A percentile compares a stretch with the other conserved stretches of the same genome.
Evolutionary conservation across 192 early-diverging fungal genomes (phyloP).

Genomic region (Rhizophagus clarus): DNA sequence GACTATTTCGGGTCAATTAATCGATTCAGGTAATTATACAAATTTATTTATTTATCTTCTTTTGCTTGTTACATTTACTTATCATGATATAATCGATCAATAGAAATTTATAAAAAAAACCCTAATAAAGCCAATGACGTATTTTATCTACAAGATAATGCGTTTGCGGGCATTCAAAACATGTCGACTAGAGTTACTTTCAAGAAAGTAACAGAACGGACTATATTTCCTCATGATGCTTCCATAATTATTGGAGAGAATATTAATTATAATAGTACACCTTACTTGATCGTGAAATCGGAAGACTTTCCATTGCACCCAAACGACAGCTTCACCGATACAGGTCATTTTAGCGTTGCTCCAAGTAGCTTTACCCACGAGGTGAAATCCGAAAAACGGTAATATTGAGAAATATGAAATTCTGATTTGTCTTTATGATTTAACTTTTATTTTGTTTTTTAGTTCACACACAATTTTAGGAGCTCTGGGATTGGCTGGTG

Average conservation of each 20-base stretch:
- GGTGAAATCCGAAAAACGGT: too few relatives aligned
- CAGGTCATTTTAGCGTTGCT: too few relatives aligned
- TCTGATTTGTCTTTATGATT: too few relatives aligned
- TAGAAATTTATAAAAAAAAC: too few relatives aligned
- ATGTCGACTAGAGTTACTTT: not conserved
- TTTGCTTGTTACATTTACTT: too few relatives aligned
- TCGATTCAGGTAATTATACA: not conserved
- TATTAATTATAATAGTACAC: not conserved
- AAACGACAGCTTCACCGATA: not conserved
- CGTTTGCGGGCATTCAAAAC: constrained; percentile 10
- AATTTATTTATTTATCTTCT: not conserved
- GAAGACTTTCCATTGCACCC: constrained; percentile 10
- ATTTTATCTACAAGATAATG: not conserved
- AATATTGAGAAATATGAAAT: too few relatives aligned
- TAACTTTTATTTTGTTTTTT: too few relatives aligned
- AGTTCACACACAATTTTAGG: too few relatives aligned
- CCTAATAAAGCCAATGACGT: too few relatives aligned
- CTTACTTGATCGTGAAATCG: not conserved
- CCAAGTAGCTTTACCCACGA: too few relatives aligned
- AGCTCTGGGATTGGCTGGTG: too few relatives aligned
- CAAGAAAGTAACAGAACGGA: not conserved
- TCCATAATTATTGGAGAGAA: not conserved
- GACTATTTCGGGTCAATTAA: not conserved
- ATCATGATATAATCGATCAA: not conserved
- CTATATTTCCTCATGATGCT: not conserved